phyloP scores from a whole-genome alignment of 805 yeast species.

The Vanderwaltozyma tropicalis region DNA sequence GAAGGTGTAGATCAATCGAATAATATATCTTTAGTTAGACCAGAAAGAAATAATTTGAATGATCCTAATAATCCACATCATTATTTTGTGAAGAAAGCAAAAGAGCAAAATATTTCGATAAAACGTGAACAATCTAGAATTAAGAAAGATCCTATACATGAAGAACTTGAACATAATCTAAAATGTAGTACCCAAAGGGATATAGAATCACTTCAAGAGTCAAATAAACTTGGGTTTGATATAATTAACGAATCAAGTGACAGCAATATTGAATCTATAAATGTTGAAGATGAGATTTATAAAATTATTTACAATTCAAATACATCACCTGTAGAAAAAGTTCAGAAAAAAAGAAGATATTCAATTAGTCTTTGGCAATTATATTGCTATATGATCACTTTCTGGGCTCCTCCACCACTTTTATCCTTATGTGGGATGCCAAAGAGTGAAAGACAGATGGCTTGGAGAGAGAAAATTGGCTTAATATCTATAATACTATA shows the following conservation, averaged over 20 bases:
- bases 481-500: conserved; percentile 62
- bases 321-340: conserved; percentile 5
- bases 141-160: neutral
- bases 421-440: conserved; percentile 58
- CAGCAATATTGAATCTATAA: too few species aligned
- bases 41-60: conserved; percentile 62
- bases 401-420: conserved; percentile 78
- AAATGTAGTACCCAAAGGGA: too few species aligned
- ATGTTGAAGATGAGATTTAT: neutral
- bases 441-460: conserved; percentile 74
- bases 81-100: conserved; percentile 67
- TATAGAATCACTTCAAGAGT: too few species aligned
- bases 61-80: conserved; percentile 60
- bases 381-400: conserved; percentile 72
- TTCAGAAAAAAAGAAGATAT: too few species aligned
- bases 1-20: neutral
- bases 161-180: too few species aligned
- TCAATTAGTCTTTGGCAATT: conserved; percentile 47
- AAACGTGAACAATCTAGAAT: too few species aligned
- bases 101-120: conserved; percentile 33
- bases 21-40: conserved; percentile 42
- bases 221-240: too few species aligned
- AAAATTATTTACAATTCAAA: neutral
- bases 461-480: conserved; percentile 95
- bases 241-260: too few species aligned